Evolutionary conservation across 495 filamentous ascomycete genomes (phyloP), one percentile per base, ranked within the genome.

Genomic region (Astrothelium macrocarpum): DNA sequence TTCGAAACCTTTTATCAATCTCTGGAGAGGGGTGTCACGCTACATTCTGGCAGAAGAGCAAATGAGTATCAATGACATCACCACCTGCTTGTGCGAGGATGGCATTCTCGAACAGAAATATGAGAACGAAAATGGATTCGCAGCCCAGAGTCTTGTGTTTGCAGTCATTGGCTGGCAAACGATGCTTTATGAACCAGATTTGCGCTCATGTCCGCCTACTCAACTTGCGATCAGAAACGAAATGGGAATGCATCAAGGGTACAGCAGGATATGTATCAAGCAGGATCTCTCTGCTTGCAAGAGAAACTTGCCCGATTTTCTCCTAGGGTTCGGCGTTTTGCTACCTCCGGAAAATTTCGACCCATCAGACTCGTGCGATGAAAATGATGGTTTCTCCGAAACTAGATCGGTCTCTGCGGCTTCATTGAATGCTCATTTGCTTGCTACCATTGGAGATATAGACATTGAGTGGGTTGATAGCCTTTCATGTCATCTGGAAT

Each of bases 111-210:
- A 25, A 39, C 26, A 60, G 18, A n/a, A 56, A 45, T 23, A 62
- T 32, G 65, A 70, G 2, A 11, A 46, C 7, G 45, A 53, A 23
- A 34, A n/a, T 14, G 58, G 58, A 16, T 49, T 43, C 32, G 20
- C 36, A n/a, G 59, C 62, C 10, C 64, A 34, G 59, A 65, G 59
- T 58, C 62, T 70, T 14, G 62, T 70, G 12, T 70, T 70, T 32
- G 58, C 66, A 20, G 59, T 70, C 23, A 68, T 70, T 32, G 68
- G 68, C 20, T 70, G 68, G 68, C 68, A 66, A 45, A 70, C 68
- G n/a, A 67, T 70, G 66, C 45, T 70, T 14, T 70, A 67, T 62
- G 36, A 62, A 32, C 62, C 66, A n/a, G 68, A 70, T 62, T 34
- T 62, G 25, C 32, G 59, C 29, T 70, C 68, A 7, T 65, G 65